Conservation (phyloP, 768 basidiomycete genomes). For the Clitopilus passeckerianus region DNA sequence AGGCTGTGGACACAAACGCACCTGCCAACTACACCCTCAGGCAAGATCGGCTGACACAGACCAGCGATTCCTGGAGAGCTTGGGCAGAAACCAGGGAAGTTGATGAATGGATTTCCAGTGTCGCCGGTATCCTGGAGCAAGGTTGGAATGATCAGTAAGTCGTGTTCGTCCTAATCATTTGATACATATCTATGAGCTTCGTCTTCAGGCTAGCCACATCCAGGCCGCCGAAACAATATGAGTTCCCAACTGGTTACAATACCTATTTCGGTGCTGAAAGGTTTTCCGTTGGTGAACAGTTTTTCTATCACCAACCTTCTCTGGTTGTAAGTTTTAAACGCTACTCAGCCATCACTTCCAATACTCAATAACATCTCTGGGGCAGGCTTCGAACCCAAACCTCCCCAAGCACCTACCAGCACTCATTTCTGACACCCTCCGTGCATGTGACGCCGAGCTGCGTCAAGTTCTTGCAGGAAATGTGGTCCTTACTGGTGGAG, state of each 20-base stretch:
- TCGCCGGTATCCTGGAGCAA: constrained; percentile 80
- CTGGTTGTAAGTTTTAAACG: constrained; percentile 36
- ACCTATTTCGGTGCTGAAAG: constrained; percentile 79
- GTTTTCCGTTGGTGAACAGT: constrained; percentile 80
- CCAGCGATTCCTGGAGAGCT: constrained; percentile 74
- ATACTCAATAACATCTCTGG: background rate
- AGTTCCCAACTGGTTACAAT: constrained; percentile 94
- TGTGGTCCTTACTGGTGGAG: constrained; percentile 94
- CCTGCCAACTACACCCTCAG: constrained; percentile 67
- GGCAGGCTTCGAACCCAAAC: constrained; percentile 52
- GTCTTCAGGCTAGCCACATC: constrained; percentile 50
- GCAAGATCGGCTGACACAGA: constrained; percentile 65
- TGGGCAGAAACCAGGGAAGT: constrained; percentile 83
- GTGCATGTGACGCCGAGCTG: constrained; percentile 86
- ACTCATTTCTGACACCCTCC: constrained; percentile 73
- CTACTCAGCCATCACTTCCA: constrained; percentile 1
- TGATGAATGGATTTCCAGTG: constrained; percentile 91
- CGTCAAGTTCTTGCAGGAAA: constrained; percentile 88
- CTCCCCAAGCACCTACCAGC: constrained; percentile 73
- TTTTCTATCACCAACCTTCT: constrained; percentile 70
- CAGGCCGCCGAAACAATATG: constrained; percentile 68
- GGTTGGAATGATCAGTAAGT: constrained; percentile 87
- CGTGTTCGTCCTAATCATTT: background rate
- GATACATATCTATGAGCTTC: constrained; percentile 1
- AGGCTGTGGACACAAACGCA: constrained; percentile 71